Evolutionary conservation across 129 eudicot genomes (phyloP), one percentile per base, ranked within the genome.

Genomic region (Solidago caesia): DNA sequence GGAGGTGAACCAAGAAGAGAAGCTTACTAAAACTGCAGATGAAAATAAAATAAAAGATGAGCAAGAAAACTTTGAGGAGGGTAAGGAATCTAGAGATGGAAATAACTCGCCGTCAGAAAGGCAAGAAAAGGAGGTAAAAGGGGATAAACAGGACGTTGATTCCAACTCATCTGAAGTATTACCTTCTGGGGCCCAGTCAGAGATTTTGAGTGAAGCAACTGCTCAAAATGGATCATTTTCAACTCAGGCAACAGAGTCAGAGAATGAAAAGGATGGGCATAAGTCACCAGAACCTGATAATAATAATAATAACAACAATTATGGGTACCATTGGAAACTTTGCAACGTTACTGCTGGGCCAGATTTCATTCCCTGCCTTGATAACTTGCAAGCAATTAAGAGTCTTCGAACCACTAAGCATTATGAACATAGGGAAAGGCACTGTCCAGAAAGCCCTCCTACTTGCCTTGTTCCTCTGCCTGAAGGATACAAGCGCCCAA

Each of bases 391-490:
- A 77, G 97, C 87, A 47, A 89, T 92, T 47, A 83, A 44, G 68
- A 75, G 81, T 27, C 97, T 92, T 67, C 67, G 77, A 59, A 64
- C 84, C 33, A 92, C 97, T 26, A 92, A 92, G 73, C 97, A 92
- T 72, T 92, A 92, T 72, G 96, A 92, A 77, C 97, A 92, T 74
- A 82, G 97, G 70, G 97, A 92, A 78, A 89, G 97, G 84, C 97
- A 92, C 60, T 92, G 97, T 67, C 97, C 97, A 1, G 88, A 85
- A 2, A 84, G 82, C 51, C 88, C 97, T 5, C 97, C 97, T 47
- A 89, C 93, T 12, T 92, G 97, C 77, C 96, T 92, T 75, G 97
- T 92, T 80, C 91, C 92, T 51, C 79, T 92, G 43, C 97, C 97
- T 39, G 88, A 92, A 75, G 97, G 97, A 70, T 92, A 92, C 72